Percentiles rank a stretch among this genome's conserved stretches.
phyloP scores from a whole-genome alignment of 2,329 filamentous ascomycete species.

The Ceratocystiopsis minuta region DNA sequence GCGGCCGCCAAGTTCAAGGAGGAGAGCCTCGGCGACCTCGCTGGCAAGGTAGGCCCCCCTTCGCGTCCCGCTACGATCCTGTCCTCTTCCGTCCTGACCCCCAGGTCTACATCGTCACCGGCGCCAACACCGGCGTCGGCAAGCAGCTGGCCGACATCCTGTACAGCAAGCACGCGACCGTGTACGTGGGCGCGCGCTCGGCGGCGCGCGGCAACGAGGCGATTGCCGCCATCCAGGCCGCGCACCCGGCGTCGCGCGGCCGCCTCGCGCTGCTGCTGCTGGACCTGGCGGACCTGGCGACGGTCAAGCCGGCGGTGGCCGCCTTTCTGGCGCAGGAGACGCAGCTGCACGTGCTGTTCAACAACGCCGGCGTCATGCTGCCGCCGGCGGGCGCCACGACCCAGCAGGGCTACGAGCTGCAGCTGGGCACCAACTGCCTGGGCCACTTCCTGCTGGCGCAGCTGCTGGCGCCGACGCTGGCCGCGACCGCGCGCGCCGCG shows the following conservation, averaged over 20 bases:
- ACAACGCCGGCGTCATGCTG: conserved; percentile 22
- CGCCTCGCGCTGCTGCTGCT: conserved; percentile 18
- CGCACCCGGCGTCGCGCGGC: conserved; percentile 4
- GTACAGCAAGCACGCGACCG: conserved; percentile 28
- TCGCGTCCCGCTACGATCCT: too few species aligned
- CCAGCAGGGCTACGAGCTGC: conserved; percentile 25
- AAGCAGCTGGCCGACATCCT: conserved; percentile 30
- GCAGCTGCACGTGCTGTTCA: conserved; percentile 20
- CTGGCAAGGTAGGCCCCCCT: too few species aligned
- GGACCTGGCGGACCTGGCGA: conserved; percentile 14
- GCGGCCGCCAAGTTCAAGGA: too few species aligned
- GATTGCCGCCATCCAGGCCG: not conserved
- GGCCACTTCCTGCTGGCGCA: conserved; percentile 10
- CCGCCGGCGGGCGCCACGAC: conserved; percentile 12
- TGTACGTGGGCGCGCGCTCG: conserved; percentile 32
- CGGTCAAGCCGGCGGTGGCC: conserved; percentile 11
- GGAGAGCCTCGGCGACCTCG: too few species aligned
- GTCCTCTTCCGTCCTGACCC: too few species aligned
- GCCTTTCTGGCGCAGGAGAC: conserved; percentile 10
- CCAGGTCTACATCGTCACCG: conserved; percentile 29
- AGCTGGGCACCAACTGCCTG: conserved; percentile 10
- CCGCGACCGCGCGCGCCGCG: conserved; percentile 9
- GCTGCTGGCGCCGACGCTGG: conserved; percentile 11
- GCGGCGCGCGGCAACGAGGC: conserved; percentile 8
- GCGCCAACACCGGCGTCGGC: conserved; percentile 21